phyloP scores from a whole-genome alignment of 2,329 filamentous ascomycete species.

The Fusarium sp. region DNA sequence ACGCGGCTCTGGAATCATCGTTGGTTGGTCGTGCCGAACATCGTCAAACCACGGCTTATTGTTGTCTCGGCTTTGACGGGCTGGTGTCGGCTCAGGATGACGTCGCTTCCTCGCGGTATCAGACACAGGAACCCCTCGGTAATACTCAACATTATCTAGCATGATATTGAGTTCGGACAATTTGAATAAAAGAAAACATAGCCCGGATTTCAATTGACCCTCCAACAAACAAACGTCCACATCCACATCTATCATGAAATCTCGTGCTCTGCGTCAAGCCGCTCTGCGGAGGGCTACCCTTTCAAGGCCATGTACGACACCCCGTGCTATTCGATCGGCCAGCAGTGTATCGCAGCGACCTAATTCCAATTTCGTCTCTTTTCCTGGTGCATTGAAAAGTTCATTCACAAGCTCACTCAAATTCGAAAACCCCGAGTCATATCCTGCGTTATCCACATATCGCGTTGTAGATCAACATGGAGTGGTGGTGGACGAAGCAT shows the following conservation, averaged over 20 bases:
- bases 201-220: slow-evolving; percentile 5
- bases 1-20: neutral
- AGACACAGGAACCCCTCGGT: slow-evolving; percentile 44
- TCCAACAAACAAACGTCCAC: slow-evolving; percentile 8
- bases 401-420: slow-evolving; percentile 86
- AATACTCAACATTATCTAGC: slow-evolving; percentile 30
- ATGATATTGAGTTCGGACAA: slow-evolving; percentile 15
- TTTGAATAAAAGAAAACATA: slow-evolving; percentile 26
- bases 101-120: slow-evolving; percentile 45
- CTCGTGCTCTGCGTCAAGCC: slow-evolving; percentile 51
- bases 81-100: slow-evolving; percentile 53
- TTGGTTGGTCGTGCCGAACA: slow-evolving; percentile 37
- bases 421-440: slow-evolving; percentile 80
- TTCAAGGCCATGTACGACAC: slow-evolving; percentile 40
- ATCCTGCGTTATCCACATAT: slow-evolving; percentile 88
- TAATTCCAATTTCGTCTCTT: slow-evolving; percentile 72
- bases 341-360: slow-evolving; percentile 69
- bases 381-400: slow-evolving; percentile 95
- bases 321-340: slow-evolving; percentile 53
- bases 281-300: slow-evolving; percentile 48
- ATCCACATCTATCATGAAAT: slow-evolving; percentile 50
- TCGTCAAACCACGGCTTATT: slow-evolving; percentile 49
- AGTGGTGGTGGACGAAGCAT: slow-evolving; percentile 79
- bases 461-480: slow-evolving; percentile 93
- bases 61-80: slow-evolving; percentile 48